A percentile compares a stretch with the other conserved stretches of the same genome.
Conservation (phyloP, 768 basidiomycete genomes). For the Lenzites betulinus region DNA sequence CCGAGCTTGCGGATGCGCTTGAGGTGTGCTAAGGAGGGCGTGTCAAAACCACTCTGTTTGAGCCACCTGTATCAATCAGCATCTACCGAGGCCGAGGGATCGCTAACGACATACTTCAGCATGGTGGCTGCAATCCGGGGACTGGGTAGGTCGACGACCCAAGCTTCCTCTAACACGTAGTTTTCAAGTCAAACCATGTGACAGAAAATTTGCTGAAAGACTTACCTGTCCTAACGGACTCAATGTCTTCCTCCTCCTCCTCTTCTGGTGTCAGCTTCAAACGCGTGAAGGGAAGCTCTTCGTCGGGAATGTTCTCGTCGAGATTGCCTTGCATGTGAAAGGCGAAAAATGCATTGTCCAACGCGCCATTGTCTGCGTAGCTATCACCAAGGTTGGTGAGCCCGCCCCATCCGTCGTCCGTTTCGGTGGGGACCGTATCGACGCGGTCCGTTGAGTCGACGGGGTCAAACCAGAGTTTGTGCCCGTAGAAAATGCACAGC, state of each 20-base stretch:
- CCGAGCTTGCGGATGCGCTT: conserved; percentile 70
- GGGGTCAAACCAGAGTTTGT: conserved; percentile 64
- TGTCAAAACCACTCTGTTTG: conserved; percentile 61
- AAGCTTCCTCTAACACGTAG: conserved; percentile 56
- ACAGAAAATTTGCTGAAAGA: too few species aligned
- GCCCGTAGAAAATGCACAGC: conserved; percentile 77
- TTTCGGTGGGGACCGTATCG: conserved; percentile 6
- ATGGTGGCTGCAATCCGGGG: conserved; percentile 57
- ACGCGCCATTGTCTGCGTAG: conserved; percentile 17
- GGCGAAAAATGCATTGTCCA: not conserved
- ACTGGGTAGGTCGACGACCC: conserved; percentile 77
- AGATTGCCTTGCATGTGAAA: conserved; percentile 38
- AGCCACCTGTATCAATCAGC: conserved; percentile 56
- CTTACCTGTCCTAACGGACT: conserved; percentile 57
- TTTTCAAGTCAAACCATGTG: not conserved
- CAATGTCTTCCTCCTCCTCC: conserved; percentile 61
- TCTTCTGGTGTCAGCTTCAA: conserved; percentile 58
- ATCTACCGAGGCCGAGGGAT: not conserved
- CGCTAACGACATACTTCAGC: conserved; percentile 52
- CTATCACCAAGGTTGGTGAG: conserved; percentile 33
- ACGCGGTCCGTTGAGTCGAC: conserved; percentile 26
- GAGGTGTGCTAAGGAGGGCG: conserved; percentile 65
- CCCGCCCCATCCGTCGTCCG: conserved; percentile 51
- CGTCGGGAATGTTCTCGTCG: conserved; percentile 54
- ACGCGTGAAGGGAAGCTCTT: conserved; percentile 65